Evolutionary conservation across 495 filamentous ascomycete genomes (phyloP).

Genomic region (Mycothermus thermophilus): DNA sequence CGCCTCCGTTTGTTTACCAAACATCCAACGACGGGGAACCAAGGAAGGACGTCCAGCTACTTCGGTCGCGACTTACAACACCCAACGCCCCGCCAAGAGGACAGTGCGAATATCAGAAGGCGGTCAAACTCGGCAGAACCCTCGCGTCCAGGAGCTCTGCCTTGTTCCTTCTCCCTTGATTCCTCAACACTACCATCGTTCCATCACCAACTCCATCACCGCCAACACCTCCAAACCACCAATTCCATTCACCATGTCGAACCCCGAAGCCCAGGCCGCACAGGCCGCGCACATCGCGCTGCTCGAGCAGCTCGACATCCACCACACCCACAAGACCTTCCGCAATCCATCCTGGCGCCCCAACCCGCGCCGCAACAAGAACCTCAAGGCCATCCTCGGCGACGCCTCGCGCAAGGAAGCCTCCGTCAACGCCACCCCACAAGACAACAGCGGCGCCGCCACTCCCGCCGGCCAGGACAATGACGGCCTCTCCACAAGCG

Average conservation of each 20-base stretch:
- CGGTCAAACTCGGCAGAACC: conserved; percentile 15
- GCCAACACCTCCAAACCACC: conserved; percentile 2
- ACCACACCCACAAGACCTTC: conserved; percentile 67
- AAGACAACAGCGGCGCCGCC: conserved; percentile 58
- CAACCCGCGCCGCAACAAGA: conserved; percentile 91
- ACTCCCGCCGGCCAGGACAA: conserved; percentile 45
- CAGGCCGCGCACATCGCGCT: conserved; percentile 42
- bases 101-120: conserved; percentile 12
- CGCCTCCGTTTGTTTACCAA: too few species aligned
- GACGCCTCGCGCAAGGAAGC: conserved; percentile 77
- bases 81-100: too few species aligned
- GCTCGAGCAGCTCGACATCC: conserved; percentile 79
- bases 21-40: too few species aligned
- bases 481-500: conserved; percentile 40
- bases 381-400: conserved; percentile 90
- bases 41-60: too few species aligned
- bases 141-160: neutral
- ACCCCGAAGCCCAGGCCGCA: conserved; percentile 24
- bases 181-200: too few species aligned
- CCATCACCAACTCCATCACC: neutral
- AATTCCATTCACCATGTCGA: conserved; percentile 18
- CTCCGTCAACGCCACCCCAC: conserved; percentile 60
- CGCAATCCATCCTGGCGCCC: conserved; percentile 81
- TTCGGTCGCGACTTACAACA: too few species aligned
- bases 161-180: too few species aligned